A percentile compares a stretch with the other conserved stretches of the same genome.
phyloP scores from a whole-genome alignment of 1,284 basidiomycete genomes.

The Leccinum solheimii region DNA sequence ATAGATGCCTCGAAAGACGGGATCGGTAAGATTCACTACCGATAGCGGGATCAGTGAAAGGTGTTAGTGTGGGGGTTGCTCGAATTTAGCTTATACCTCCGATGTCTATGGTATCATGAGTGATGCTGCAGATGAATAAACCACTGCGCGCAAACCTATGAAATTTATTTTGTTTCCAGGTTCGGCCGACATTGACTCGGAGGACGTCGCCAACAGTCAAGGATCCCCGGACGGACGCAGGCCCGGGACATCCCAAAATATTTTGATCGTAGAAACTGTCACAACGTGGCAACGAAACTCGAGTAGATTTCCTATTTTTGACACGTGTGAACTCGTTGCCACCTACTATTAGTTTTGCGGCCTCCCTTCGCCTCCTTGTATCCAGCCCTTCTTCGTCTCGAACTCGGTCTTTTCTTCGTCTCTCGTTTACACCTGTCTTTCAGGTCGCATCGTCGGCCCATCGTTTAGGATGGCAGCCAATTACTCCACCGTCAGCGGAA shows the following conservation, averaged over 20 bases:
- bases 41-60: not conserved
- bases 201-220: not conserved
- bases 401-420: constrained; percentile 21
- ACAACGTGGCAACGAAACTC: not conserved
- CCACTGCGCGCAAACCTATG: constrained; percentile 37
- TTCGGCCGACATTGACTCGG: constrained; percentile 1
- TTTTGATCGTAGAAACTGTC: no score
- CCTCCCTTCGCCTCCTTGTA: not conserved
- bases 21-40: constrained; percentile 62
- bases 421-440: constrained; percentile 25
- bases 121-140: not conserved
- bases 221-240: no score
- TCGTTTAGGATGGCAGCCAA: constrained; percentile 36
- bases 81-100: constrained; percentile 37
- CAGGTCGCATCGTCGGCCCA: constrained; percentile 15
- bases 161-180: constrained; percentile 29
- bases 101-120: constrained; percentile 39
- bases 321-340: constrained; percentile 22
- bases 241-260: no score
- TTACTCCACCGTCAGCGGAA: constrained; percentile 47
- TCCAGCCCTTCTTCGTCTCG: not conserved
- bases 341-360: not conserved
- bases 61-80: not conserved
- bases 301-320: not conserved
- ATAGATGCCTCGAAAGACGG: constrained; percentile 58